phyloP scores from a whole-genome alignment of 2,329 filamentous ascomycete species.

The Pseudocercospora cruenta region DNA sequence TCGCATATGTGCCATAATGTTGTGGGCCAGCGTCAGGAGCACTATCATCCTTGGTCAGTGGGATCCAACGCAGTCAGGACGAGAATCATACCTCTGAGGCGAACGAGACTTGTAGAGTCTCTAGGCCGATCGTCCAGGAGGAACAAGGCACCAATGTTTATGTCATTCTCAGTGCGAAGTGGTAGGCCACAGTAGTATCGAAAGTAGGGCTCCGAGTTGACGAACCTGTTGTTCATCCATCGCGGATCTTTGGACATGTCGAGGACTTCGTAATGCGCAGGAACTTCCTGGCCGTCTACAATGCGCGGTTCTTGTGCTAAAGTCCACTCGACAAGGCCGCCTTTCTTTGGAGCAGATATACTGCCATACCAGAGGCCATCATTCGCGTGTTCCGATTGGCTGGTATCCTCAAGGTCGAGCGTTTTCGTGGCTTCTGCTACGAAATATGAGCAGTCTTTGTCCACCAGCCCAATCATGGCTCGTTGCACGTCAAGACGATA shows the following conservation, averaged over 20 bases:
- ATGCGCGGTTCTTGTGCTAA: constrained; percentile 37
- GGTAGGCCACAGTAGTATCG: constrained; percentile 42
- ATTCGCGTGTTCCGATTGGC: constrained; percentile 32
- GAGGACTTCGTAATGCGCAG: constrained; percentile 42
- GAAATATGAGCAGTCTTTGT: constrained; percentile 53
- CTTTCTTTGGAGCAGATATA: constrained; percentile 63
- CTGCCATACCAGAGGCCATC: constrained; percentile 41
- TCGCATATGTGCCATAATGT: constrained; percentile 42
- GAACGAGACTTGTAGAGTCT: constrained; percentile 32
- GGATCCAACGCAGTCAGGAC: not conserved
- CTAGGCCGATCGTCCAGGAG: constrained; percentile 63
- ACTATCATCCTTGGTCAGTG: constrained; percentile 18
- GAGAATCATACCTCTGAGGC: constrained; percentile 18
- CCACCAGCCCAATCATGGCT: constrained; percentile 57
- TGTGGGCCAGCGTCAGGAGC: constrained; percentile 51
- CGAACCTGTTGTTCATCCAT: constrained; percentile 37
- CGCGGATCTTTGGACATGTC: constrained; percentile 36
- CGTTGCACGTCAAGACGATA: constrained; percentile 53
- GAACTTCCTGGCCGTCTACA: constrained; percentile 32
- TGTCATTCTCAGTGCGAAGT: constrained; percentile 38
- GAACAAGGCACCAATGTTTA: constrained; percentile 60
- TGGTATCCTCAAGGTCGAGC: constrained; percentile 42
- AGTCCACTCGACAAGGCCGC: constrained; percentile 60
- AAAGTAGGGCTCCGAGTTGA: constrained; percentile 37
- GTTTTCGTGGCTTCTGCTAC: constrained; percentile 57